phyloP scores from a whole-genome alignment of 2,329 filamentous ascomycete species.

The Aspergillus sp. region DNA sequence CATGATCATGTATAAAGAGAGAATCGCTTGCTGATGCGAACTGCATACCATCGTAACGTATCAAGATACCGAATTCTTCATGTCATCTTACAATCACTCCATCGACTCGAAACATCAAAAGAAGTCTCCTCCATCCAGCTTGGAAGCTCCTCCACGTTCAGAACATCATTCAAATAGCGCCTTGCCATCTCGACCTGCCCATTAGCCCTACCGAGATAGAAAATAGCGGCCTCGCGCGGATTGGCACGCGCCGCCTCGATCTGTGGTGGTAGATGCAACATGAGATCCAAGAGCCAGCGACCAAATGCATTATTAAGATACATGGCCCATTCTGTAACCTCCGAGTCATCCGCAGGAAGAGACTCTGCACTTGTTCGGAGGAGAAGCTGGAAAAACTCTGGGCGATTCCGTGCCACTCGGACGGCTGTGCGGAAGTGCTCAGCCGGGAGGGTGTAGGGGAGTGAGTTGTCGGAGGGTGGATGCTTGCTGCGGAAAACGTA shows the following conservation, averaged over 20 bases:
- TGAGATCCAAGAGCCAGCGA: conserved; percentile 31
- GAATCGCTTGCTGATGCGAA: no score
- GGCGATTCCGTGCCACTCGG: conserved; percentile 17
- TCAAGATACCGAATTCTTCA: no score
- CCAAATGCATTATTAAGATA: conserved; percentile 23
- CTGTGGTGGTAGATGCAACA: conserved; percentile 24
- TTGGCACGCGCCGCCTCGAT: conserved; percentile 10
- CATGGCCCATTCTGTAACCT: conserved; percentile 34
- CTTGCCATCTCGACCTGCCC: conserved; percentile 10
- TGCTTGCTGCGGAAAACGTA: conserved; percentile 16
- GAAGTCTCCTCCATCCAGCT: conserved; percentile 24
- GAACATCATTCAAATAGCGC: conserved; percentile 21
- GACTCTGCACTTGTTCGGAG: conserved; percentile 36
- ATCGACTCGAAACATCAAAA: background rate
- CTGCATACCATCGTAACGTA: no score
- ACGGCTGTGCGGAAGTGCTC: conserved; percentile 31
- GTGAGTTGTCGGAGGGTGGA: background rate
- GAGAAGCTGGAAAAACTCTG: conserved; percentile 26
- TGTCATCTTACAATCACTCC: no score
- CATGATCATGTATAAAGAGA: background rate
- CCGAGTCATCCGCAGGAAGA: conserved; percentile 28
- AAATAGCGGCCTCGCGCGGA: conserved; percentile 17
- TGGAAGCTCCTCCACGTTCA: conserved; percentile 13
- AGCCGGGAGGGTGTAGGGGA: conserved; percentile 23
- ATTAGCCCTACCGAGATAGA: conserved; percentile 21